Conservation (phyloP, 495 filamentous ascomycete genomes). For the Penicillium riverlandense region DNA sequence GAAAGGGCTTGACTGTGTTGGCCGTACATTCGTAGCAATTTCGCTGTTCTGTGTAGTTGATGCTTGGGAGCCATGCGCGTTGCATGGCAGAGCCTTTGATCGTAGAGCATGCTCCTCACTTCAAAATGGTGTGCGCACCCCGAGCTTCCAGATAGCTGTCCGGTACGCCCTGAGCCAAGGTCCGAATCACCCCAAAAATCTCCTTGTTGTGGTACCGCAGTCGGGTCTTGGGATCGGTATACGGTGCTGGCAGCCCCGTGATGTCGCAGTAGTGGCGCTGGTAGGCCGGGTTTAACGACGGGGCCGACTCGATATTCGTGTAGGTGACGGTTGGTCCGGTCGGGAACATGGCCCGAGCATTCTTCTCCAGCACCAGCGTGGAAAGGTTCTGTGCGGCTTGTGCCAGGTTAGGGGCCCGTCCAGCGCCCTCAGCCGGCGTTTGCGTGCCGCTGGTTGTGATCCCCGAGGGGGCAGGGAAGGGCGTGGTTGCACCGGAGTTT, state of each 20-base stretch:
- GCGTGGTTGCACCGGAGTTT: constrained; percentile 75
- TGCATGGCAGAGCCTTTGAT: neutral
- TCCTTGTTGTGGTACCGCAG: constrained; percentile 85
- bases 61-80: no score
- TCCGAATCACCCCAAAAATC: constrained; percentile 73
- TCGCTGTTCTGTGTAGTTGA: constrained; percentile 1
- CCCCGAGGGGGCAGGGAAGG: constrained; percentile 48
- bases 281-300: constrained; percentile 66
- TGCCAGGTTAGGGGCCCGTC: constrained; percentile 61
- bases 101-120: constrained; percentile 34
- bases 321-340: constrained; percentile 75
- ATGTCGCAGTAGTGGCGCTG: constrained; percentile 87
- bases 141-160: constrained; percentile 85
- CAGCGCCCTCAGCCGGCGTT: constrained; percentile 50
- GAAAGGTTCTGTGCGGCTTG: constrained; percentile 79
- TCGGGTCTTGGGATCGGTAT: constrained; percentile 89
- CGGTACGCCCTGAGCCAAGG: constrained; percentile 65
- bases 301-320: constrained; percentile 89
- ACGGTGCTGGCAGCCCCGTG: constrained; percentile 80
- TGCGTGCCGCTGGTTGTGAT: constrained; percentile 44
- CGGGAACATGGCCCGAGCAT: constrained; percentile 32
- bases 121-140: constrained; percentile 87
- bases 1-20: constrained; percentile 89
- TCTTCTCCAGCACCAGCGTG: constrained; percentile 77
- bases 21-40: constrained; percentile 38